Evolutionary conservation across 2,329 filamentous ascomycete genomes (phyloP), one percentile per base, ranked within the genome.

Genomic region (Hawksworthiomyces lignivorus): DNA sequence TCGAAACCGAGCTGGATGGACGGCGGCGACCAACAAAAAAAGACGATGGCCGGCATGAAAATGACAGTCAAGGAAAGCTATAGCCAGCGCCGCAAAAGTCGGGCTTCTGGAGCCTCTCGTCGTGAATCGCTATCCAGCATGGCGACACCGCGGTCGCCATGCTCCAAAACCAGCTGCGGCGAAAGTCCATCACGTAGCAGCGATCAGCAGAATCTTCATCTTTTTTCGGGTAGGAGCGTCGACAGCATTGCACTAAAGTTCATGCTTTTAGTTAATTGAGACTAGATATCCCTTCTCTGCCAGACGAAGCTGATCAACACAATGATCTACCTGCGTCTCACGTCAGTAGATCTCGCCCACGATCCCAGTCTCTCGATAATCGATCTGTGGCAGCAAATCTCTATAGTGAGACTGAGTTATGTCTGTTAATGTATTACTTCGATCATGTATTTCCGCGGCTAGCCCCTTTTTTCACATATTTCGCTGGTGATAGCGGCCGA

Each of bases 51-150:
- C 20, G 22, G 10, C 12, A 45, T 45, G 43, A 37, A 41, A 19
- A 33, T 19, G 38, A 33, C 33, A n/a, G 38, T 38, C 38, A 45
- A 45, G 19, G 43, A 45, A 18, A 45, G 43, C 38, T 45, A 45
- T 29, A 41, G 38, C 38, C 33, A 41, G 34, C 43, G 43, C n/a
- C 43, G 38, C 5, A 33, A 38, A 22, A 17, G 22, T 17, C 43
- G 38, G 4, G 43, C 43, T 7, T 19, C 27, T 21, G 32, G 32
- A 17, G 15, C 11, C n/a, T 19, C 32, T 7, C 32, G 32, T 2
- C 32, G 20, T 4, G 26, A 19, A 5, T 19, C 32, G n/a, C 15
- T 24, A 15, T 10, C 39, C 19, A 34, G 11, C 21, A 14, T 9
- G 14, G 14, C 31, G 26, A 41, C 32, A n/a, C 12, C 24, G 24